Percentiles rank a stretch among this genome's conserved stretches.
These are phyloP conservation scores for Ogataea nakhonphanomensis DNA, from an alignment of 805 yeast genomes.

Conservation along the genomic window DNA sequence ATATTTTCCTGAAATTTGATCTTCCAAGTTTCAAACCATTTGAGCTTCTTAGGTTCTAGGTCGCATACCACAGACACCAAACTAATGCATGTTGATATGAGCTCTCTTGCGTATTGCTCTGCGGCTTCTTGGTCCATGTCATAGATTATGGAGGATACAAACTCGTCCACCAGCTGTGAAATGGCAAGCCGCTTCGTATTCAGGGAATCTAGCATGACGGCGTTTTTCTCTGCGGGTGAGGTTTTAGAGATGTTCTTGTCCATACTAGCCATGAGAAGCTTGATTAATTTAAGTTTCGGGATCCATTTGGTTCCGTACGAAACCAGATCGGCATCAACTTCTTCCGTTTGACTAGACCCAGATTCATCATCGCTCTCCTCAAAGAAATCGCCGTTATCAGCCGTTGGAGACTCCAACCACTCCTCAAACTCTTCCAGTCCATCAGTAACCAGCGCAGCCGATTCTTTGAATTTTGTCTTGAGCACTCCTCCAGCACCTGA, in stretches of 20 bases:
- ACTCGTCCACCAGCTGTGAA: conserved; percentile 50
- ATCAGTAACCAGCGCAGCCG: conserved; percentile 51
- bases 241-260: conserved; percentile 51
- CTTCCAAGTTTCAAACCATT: conserved; percentile 57
- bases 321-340: conserved; percentile 19
- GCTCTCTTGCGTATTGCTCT: conserved; percentile 7
- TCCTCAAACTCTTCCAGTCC: conserved; percentile 64
- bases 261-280: conserved; percentile 54
- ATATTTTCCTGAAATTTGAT: conserved; percentile 36
- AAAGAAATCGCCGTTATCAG: conserved; percentile 50
- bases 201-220: conserved; percentile 46
- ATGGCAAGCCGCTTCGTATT: conserved; percentile 40
- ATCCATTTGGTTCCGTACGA: conserved; percentile 47
- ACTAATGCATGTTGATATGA: conserved; percentile 23
- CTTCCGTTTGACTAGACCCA: conserved; percentile 25
- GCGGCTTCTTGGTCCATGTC: conserved; percentile 41
- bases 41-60: conserved; percentile 52
- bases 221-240: conserved; percentile 28
- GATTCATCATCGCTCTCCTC: conserved; percentile 21
- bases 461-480: conserved; percentile 42
- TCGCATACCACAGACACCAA: conserved; percentile 39
- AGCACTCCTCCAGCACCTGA: conserved; percentile 55
- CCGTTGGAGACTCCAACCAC: conserved; percentile 63
- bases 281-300: conserved; percentile 52
- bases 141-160: conserved; percentile 53